These are phyloP conservation scores for Pelargonium myrrhifolium DNA, from an alignment of 441 rosid species.

Conservation along the genomic window DNA sequence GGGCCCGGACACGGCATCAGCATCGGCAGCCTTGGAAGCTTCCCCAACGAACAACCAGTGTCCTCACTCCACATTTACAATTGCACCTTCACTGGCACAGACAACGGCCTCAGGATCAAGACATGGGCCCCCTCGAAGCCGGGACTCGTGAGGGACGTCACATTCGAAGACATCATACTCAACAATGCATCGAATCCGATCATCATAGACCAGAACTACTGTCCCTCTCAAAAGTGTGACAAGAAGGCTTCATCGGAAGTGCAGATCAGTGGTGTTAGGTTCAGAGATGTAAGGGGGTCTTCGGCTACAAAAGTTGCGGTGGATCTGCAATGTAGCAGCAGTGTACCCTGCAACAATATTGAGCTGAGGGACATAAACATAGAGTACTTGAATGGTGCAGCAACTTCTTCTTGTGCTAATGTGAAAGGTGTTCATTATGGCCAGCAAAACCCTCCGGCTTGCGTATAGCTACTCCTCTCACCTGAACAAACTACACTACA, in stretches of 20 bases:
- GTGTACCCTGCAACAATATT: neutral
- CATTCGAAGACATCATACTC: slow-evolving; percentile 34
- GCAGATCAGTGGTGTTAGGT: slow-evolving; percentile 31
- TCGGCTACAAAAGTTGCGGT: slow-evolving; percentile 28
- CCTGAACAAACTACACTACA: too few species aligned
- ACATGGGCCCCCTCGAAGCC: slow-evolving; percentile 30
- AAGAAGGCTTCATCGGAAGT: slow-evolving; percentile 34
- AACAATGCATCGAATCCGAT: slow-evolving; percentile 36
- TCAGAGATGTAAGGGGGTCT: slow-evolving; percentile 41
- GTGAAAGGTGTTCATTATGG: neutral
- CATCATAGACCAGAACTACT: slow-evolving; percentile 41
- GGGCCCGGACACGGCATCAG: slow-evolving; percentile 47
- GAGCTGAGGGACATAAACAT: neutral
- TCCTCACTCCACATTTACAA: slow-evolving; percentile 23
- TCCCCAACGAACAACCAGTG: slow-evolving; percentile 29
- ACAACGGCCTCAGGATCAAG: slow-evolving; percentile 47
- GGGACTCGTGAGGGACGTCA: slow-evolving; percentile 23
- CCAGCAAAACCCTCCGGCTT: neutral
- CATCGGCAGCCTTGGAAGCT: slow-evolving; percentile 42
- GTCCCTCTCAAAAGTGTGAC: slow-evolving; percentile 34
- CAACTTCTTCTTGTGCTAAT: neutral
- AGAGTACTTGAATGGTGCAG: neutral
- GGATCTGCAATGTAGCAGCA: slow-evolving; percentile 32
- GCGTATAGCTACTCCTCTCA: neutral
- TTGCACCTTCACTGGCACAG: slow-evolving; percentile 30